Evolutionary conservation across 306 rosid genomes (phyloP).

Genomic region (Vigna unguiculata): DNA sequence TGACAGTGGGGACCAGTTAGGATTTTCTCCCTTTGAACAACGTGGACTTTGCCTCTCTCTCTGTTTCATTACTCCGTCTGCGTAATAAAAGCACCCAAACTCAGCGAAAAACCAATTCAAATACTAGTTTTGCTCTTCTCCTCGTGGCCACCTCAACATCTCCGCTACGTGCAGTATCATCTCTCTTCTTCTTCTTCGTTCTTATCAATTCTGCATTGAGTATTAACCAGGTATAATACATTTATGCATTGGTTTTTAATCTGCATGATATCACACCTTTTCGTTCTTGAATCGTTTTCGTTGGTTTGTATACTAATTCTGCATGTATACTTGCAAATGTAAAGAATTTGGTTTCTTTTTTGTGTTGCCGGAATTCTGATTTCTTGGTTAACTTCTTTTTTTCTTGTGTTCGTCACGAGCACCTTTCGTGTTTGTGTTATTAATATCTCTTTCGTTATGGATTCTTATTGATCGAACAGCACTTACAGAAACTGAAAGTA

Average conservation of each 20-base stretch:
- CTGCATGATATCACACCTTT: not conserved
- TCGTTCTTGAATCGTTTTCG: not conserved
- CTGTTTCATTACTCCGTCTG: not conserved
- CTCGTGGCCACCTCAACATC: not conserved
- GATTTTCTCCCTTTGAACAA: not conserved
- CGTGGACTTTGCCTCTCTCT: not conserved
- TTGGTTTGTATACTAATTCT: not conserved
- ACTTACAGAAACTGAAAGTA: not conserved
- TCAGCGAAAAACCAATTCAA: not conserved
- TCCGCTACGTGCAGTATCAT: not conserved
- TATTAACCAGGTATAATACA: not conserved
- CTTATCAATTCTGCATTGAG: not conserved
- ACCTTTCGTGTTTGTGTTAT: not conserved
- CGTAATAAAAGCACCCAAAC: too few species aligned
- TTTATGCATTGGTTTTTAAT: not conserved
- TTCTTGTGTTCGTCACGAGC: not conserved
- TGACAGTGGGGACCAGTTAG: not conserved
- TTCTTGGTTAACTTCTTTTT: not conserved
- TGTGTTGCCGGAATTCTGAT: not conserved
- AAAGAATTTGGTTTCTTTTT: not conserved
- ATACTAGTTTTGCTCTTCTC: not conserved
- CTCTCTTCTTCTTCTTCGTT: not conserved
- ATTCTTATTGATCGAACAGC: not conserved
- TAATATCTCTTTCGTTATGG: not conserved
- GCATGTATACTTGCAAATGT: slow-evolving; percentile 1